Percentiles rank a stretch among this genome's conserved stretches.
These are phyloP conservation scores for Pisolithus albus DNA, from an alignment of 768 basidiomycete species.

Conservation along the genomic window DNA sequence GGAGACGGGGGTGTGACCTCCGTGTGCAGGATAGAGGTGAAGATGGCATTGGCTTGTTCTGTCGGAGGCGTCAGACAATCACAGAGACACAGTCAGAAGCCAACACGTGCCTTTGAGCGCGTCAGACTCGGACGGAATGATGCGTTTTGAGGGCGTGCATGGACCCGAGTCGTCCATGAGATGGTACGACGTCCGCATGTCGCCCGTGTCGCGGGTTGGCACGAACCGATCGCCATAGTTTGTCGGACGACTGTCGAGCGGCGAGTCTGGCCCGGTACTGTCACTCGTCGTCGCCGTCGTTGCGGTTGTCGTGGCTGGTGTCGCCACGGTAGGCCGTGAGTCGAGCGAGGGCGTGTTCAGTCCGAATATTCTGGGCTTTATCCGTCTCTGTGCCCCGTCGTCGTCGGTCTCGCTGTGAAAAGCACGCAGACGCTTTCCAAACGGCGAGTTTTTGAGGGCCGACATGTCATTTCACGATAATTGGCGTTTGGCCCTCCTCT, in stretches of 20 bases:
- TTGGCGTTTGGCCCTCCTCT: not conserved
- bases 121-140: constrained; percentile 65
- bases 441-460: constrained; percentile 76
- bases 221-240: constrained; percentile 59
- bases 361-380: constrained; percentile 26
- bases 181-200: constrained; percentile 57
- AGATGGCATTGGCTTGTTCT: constrained; percentile 85
- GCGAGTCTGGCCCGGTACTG: constrained; percentile 42
- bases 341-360: constrained; percentile 50
- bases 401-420: constrained; percentile 54
- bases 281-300: constrained; percentile 39
- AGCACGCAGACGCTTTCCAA: constrained; percentile 76
- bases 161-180: constrained; percentile 51
- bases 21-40: constrained; percentile 67
- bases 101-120: constrained; percentile 56
- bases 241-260: constrained; percentile 28
- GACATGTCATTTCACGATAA: constrained; percentile 43
- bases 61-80: constrained; percentile 11
- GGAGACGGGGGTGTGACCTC: constrained; percentile 73
- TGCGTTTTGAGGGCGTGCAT: constrained; percentile 55
- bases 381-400: constrained; percentile 46
- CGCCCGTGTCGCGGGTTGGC: constrained; percentile 50
- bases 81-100: constrained; percentile 4
- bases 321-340: constrained; percentile 50
- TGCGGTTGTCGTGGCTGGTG: constrained; percentile 4